phyloP scores from a whole-genome alignment of 2,329 filamentous ascomycete species.

The Neocatenulostroma microsporum region DNA sequence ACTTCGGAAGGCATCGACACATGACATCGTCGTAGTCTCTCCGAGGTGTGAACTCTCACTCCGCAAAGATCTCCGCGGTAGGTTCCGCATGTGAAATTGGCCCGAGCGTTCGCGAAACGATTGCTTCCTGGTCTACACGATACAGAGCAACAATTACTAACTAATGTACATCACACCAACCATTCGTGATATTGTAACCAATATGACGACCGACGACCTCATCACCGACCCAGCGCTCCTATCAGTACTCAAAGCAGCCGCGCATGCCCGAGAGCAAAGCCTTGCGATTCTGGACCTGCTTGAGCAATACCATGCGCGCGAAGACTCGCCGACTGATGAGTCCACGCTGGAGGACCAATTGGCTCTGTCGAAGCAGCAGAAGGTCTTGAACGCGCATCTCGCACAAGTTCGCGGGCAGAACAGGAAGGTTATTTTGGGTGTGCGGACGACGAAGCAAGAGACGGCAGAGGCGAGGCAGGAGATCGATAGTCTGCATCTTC shows the following conservation, averaged over 20 bases:
- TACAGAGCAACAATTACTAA: too few species aligned
- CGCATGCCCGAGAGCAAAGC: slow-evolving; percentile 64
- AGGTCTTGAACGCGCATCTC: slow-evolving; percentile 68
- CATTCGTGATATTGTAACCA: too few species aligned
- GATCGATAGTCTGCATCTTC: slow-evolving; percentile 83
- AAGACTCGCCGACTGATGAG: slow-evolving; percentile 36
- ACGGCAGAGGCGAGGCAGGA: slow-evolving; percentile 85
- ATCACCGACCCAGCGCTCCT: slow-evolving; percentile 59
- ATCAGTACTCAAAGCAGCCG: slow-evolving; percentile 64
- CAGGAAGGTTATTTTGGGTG: slow-evolving; percentile 69
- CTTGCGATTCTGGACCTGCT: slow-evolving; percentile 53
- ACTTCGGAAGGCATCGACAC: too few species aligned
- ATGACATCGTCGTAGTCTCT: too few species aligned
- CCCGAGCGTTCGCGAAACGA: neutral
- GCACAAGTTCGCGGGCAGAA: slow-evolving; percentile 76
- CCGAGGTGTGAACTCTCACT: too few species aligned
- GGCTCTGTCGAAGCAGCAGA: slow-evolving; percentile 67
- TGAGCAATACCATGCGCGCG: slow-evolving; percentile 28
- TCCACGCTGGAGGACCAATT: slow-evolving; percentile 45
- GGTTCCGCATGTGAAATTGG: too few species aligned
- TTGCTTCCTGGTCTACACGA: too few species aligned
- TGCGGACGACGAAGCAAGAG: slow-evolving; percentile 74
- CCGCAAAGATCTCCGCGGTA: too few species aligned
- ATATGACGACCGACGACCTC: slow-evolving; percentile 16
- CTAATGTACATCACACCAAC: too few species aligned